phyloP scores from a whole-genome alignment of 805 yeast species.

The Candida koratica region DNA sequence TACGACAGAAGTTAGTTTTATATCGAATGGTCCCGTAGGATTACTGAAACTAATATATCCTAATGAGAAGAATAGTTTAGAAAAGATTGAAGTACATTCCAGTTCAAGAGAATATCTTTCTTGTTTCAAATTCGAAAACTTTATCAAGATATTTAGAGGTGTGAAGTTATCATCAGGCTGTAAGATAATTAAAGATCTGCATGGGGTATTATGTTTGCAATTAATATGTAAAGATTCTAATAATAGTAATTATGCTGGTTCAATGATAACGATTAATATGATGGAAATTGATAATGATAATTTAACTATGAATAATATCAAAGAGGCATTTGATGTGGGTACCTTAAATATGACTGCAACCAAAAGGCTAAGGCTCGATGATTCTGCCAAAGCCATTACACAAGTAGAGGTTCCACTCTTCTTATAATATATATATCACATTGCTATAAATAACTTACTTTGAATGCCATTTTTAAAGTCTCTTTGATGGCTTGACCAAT shows the following conservation, averaged over 20 bases:
- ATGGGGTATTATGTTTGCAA: constrained; percentile 37
- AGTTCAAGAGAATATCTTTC: constrained; percentile 21
- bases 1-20: constrained; percentile 46
- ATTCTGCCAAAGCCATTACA: background rate
- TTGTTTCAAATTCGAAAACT: constrained; percentile 30
- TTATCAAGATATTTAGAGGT: constrained; percentile 30
- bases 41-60: constrained; percentile 65
- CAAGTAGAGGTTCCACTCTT: constrained; percentile 15
- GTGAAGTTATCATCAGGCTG: constrained; percentile 39
- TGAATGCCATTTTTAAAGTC: constrained; percentile 42
- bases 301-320: constrained; percentile 8
- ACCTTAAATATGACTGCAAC: background rate
- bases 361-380: constrained; percentile 1
- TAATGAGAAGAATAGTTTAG: constrained; percentile 55
- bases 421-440: constrained; percentile 7
- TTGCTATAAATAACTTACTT: constrained; percentile 34
- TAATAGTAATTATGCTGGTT: constrained; percentile 30
- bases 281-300: constrained; percentile 22
- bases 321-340: constrained; percentile 9
- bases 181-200: constrained; percentile 33
- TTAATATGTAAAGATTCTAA: constrained; percentile 32
- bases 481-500: constrained; percentile 30
- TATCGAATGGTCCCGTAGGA: constrained; percentile 74
- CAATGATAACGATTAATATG: constrained; percentile 39
- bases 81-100: constrained; percentile 46